Base-by-base conservation (phyloP, 176 grass and related monocot species). In the Carex parvula region DNA sequence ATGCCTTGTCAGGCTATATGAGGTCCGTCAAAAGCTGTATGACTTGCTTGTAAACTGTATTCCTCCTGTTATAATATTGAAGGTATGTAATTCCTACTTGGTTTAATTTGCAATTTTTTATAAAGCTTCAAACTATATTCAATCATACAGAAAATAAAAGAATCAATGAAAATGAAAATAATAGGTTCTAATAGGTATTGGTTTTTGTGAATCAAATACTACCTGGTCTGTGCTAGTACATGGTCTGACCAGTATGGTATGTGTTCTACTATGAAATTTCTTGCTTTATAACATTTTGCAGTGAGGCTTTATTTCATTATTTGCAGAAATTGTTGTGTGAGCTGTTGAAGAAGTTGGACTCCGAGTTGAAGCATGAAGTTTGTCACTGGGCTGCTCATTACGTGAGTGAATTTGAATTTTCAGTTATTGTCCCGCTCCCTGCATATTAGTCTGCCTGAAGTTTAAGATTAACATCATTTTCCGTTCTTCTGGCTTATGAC, bases 341-440 rank as follows among this genome's bases (percentile, higher is more conserved):
- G 80, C 91, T 99, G 73, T 69, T 99, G 68, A 99, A 85, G 88
- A 99, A 99, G 84, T 82, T 99, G 86, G 97, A 96, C 50, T 90
- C 88, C 73, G 93, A 99, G 83, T 84, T 99, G 76, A 99, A 99
- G 79, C 97, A 94, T 86, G 97, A 99, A 91, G 86, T 99, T 71
- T 99, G 97, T 84, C 91, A 81, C 81, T 99, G 97, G 97, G 97
- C 97, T 87, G 97, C 97, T 83, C 90, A 95, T 77, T 99, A 99
- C 82, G 97, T 96, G 77, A 95, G 95, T 90, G 75, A 85, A 75
- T 55, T 50, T 74, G 20, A 78, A 55, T 32, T 18, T 65, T 30
- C 2, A 74, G 17, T 86, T 61, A 14, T 46, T 8, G 18, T 79
- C 33, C 5, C 12, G 13, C 30, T 17, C 5, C 13, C 33, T 39